Evolutionary conservation across 73 alveolate species (phyloP).

Genomic region (Blepharisma stoltei): DNA sequence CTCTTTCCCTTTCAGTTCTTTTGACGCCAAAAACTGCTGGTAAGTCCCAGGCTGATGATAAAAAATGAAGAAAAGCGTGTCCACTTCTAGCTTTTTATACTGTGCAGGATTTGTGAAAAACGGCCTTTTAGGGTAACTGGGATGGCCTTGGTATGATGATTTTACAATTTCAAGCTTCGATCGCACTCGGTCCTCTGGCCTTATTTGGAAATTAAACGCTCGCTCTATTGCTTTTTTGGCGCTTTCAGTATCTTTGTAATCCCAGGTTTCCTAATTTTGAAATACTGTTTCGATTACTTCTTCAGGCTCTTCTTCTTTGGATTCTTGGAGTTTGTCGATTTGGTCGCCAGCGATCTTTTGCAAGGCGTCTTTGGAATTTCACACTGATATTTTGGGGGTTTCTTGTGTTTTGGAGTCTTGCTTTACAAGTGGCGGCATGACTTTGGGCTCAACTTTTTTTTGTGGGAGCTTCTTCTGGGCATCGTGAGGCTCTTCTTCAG

Average conservation of each 20-base stretch:
- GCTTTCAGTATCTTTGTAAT: conserved; percentile 10
- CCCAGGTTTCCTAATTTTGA: conserved; percentile 5
- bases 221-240: conserved; percentile 19
- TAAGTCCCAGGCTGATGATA: conserved; percentile 70
- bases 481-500: not conserved
- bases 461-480: not conserved
- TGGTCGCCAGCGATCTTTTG: conserved; percentile 9
- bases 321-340: not conserved
- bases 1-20: conserved; percentile 56
- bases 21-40: conserved; percentile 59
- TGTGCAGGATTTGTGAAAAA: conserved; percentile 23
- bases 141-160: conserved; percentile 12
- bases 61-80: conserved; percentile 85
- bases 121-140: conserved; percentile 20
- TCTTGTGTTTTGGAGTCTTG: not conserved
- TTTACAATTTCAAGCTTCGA: not conserved
- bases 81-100: conserved; percentile 55
- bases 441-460: not conserved
- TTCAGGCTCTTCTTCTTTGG: conserved; percentile 1
- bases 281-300: conserved; percentile 9
- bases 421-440: not conserved
- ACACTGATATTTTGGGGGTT: not conserved
- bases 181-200: conserved; percentile 33
- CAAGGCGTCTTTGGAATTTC: conserved; percentile 12
- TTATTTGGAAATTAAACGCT: conserved; percentile 26